phyloP scores from a whole-genome alignment of 2,329 filamentous ascomycete genomes.

The Fusarium sp. region DNA sequence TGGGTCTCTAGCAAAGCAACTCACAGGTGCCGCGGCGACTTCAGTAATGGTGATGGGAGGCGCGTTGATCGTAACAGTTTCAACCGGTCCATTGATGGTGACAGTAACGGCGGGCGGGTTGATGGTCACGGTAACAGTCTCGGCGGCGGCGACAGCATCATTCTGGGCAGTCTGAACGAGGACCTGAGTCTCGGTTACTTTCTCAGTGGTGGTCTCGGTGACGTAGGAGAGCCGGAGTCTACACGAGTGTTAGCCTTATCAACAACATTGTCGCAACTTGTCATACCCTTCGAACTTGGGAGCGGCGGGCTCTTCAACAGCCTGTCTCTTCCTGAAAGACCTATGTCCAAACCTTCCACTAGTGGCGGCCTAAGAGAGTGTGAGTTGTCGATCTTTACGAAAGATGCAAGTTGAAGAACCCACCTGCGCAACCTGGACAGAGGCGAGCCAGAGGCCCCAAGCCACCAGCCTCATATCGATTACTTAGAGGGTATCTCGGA shows the following conservation, averaged over 20 bases:
- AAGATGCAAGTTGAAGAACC: neutral
- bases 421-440: constrained; percentile 37
- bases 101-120: constrained; percentile 21
- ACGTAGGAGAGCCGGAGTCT: constrained; percentile 42
- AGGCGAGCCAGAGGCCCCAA: constrained; percentile 28
- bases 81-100: neutral
- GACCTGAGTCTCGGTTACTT: constrained; percentile 32
- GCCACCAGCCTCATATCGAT: constrained; percentile 28
- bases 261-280: neutral
- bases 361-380: constrained; percentile 28
- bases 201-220: constrained; percentile 39
- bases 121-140: constrained; percentile 36
- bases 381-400: neutral
- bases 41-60: constrained; percentile 26
- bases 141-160: neutral
- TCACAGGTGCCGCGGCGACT: constrained; percentile 30
- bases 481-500: constrained; percentile 4
- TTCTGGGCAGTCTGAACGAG: constrained; percentile 24
- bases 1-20: neutral
- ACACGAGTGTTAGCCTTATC: constrained; percentile 6
- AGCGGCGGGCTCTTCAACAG: constrained; percentile 12
- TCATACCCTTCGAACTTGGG: constrained; percentile 43
- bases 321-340: constrained; percentile 32
- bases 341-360: constrained; percentile 25
- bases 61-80: constrained; percentile 33